A percentile compares a stretch with the other conserved stretches of the same genome.
Conservation (phyloP, 768 basidiomycete species). For the Rhodocollybia butyracea region DNA sequence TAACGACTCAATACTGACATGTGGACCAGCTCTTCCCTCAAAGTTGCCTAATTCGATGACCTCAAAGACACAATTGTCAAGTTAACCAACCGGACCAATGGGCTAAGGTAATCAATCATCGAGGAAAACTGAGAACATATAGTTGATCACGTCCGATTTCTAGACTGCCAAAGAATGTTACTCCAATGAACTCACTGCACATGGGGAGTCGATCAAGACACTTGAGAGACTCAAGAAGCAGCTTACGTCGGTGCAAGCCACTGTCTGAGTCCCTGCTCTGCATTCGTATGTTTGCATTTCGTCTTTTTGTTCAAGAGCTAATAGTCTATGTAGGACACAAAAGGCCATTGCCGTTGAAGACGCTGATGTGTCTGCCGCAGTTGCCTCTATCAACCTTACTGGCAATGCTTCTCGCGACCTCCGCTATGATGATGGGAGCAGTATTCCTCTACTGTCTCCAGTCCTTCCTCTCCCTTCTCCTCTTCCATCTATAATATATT, state of each 20-base stretch:
- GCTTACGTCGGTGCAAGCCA: slow-evolving; percentile 45
- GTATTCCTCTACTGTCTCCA: no score
- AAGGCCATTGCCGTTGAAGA: slow-evolving; percentile 39
- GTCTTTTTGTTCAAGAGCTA: background rate
- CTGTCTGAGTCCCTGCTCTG: slow-evolving; percentile 48
- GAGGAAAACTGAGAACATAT: background rate
- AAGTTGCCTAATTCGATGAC: slow-evolving; percentile 73
- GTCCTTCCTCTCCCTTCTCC: background rate
- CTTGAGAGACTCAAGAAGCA: slow-evolving; percentile 65
- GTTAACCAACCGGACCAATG: slow-evolving; percentile 67
- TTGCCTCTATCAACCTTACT: slow-evolving; percentile 21
- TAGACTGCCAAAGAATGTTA: slow-evolving; percentile 80
- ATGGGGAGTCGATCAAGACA: slow-evolving; percentile 80
- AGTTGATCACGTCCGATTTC: background rate
- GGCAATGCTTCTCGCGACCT: background rate
- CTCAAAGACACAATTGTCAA: slow-evolving; percentile 81
- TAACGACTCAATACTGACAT: background rate
- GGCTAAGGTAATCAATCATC: slow-evolving; percentile 47
- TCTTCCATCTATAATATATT: slow-evolving; percentile 4
- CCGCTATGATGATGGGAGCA: no score
- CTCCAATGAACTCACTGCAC: slow-evolving; percentile 75
- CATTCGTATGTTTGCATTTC: slow-evolving; percentile 1
- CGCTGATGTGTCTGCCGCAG: slow-evolving; percentile 50
- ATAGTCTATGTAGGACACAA: slow-evolving; percentile 42
- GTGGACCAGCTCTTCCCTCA: slow-evolving; percentile 59